Percentiles rank a stretch among this genome's conserved stretches.
phyloP scores from a whole-genome alignment of 257 asterid genomes.

The Avicennia marina region DNA sequence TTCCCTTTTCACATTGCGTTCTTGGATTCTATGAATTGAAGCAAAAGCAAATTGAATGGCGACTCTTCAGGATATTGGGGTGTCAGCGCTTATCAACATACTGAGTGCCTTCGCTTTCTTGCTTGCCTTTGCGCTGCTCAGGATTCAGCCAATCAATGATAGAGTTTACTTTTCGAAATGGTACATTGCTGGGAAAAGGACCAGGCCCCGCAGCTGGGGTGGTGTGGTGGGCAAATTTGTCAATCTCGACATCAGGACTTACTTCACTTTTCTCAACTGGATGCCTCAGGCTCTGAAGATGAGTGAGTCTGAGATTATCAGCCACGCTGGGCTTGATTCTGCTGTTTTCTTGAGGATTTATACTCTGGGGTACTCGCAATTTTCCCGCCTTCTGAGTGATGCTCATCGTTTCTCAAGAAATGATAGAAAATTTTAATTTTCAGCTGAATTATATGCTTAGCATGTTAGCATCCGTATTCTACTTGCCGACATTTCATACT shows the following conservation, averaged over 20 bases:
- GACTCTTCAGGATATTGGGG: slow-evolving; percentile 80
- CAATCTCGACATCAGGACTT: slow-evolving; percentile 69
- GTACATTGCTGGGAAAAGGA: slow-evolving; percentile 84
- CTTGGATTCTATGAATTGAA: slow-evolving; percentile 11
- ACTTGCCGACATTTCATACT: too few species aligned
- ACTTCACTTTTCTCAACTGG: slow-evolving; percentile 90
- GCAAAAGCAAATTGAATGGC: slow-evolving; percentile 50
- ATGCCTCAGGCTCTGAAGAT: slow-evolving; percentile 96
- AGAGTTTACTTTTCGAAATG: slow-evolving; percentile 94
- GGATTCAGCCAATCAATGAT: slow-evolving; percentile 93
- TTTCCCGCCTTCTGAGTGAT: slow-evolving; percentile 5
- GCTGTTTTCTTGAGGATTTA: slow-evolving; percentile 95
- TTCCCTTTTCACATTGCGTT: slow-evolving; percentile 12
- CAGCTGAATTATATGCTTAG: slow-evolving; percentile 14
- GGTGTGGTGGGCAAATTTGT: slow-evolving; percentile 76
- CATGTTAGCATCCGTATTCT: too few species aligned
- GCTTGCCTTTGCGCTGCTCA: slow-evolving; percentile 83
- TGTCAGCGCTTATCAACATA: slow-evolving; percentile 79
- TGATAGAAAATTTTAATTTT: slow-evolving; percentile 2
- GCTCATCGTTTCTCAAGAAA: neutral
- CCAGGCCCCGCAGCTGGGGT: slow-evolving; percentile 53
- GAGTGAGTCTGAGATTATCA: slow-evolving; percentile 74
- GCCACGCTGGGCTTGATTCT: slow-evolving; percentile 96
- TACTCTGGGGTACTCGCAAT: slow-evolving; percentile 66
- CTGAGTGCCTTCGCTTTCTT: slow-evolving; percentile 71